phyloP scores from a whole-genome alignment of 257 asterid species.

The Gynochthodes officinalis region DNA sequence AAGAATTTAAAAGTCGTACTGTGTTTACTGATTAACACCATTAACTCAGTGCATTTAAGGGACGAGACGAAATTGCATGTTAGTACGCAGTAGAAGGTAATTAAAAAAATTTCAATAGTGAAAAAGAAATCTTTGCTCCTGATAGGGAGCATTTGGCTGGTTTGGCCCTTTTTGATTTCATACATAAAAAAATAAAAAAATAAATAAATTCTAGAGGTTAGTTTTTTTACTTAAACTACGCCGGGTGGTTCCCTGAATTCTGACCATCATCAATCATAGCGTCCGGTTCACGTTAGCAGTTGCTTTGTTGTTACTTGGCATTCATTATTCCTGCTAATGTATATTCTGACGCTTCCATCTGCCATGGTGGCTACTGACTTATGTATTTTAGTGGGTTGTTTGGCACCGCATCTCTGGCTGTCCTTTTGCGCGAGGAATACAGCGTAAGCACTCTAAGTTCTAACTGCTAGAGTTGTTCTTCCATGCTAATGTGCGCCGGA shows the following conservation, averaged over 20 bases:
- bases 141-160: background rate
- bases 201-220: background rate
- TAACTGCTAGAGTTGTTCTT: background rate
- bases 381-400: constrained; percentile 18
- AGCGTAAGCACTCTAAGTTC: background rate
- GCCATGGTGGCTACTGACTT: constrained; percentile 2
- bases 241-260: background rate
- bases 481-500: constrained; percentile 19
- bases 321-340: background rate
- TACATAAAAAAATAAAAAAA: background rate
- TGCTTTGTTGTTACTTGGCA: background rate
- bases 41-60: background rate
- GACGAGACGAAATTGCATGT: background rate
- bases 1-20: background rate
- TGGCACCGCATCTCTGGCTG: background rate
- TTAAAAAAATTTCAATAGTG: too few relatives aligned
- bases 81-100: too few relatives aligned
- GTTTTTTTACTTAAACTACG: background rate
- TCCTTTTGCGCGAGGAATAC: background rate
- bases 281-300: constrained; percentile 24
- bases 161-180: background rate
- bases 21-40: background rate
- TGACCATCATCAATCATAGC: constrained; percentile 3
- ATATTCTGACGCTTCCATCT: background rate
- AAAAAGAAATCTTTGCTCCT: background rate